Base-by-base conservation (phyloP, 176 grass and related monocot species). In the Dendrocalamus sinicus region DNA sequence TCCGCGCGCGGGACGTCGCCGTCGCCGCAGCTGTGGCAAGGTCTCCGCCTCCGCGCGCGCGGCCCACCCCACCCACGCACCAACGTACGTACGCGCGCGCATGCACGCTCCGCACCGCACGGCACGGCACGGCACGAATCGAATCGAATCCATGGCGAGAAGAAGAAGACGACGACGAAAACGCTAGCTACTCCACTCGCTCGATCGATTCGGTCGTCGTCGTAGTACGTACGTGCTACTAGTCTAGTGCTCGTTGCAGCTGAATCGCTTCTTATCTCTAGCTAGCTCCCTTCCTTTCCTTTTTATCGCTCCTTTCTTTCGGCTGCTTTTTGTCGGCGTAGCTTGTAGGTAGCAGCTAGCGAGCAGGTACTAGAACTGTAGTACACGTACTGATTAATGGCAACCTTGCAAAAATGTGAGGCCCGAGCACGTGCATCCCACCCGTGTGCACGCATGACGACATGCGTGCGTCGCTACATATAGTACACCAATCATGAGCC, bases 1-100 rank as follows among this genome's bases (percentile, higher is more conserved):
- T 61, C 43, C 70, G 43, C 13, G 17, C 70, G 43, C 13, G 17
- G 44, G n/a, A 10, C 17, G 86, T 81, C 47, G 60, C 70, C 61
- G 59, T 87, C 70, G 39, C 40, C 65, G 73, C 40, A 82, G 78
- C 70, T 81, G 77, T 81, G 51, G 46, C 67, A 43, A 79, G 26
- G 84, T 60, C 66, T 13, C 73, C 46, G 13, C 58, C 8, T 63
- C 6, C 60, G 24, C 12, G 12, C 60, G 23, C 60, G 12, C n/a
- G 22, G 7, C 54, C 54, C 53, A 55, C 53, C 53, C 16, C 43
- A 44, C 43, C 39, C 22, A 47, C 8, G 39, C 40, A 2, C 51
- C 51, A 53, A 11, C 58, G 58, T 23, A 60, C 22, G 55, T 61
- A 24, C 58, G n/a, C 10, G 10, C 58, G 12, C 22, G 22, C 58